phyloP scores from a whole-genome alignment of 2,329 filamentous ascomycete genomes.

The Corniculantispora saksenae region DNA sequence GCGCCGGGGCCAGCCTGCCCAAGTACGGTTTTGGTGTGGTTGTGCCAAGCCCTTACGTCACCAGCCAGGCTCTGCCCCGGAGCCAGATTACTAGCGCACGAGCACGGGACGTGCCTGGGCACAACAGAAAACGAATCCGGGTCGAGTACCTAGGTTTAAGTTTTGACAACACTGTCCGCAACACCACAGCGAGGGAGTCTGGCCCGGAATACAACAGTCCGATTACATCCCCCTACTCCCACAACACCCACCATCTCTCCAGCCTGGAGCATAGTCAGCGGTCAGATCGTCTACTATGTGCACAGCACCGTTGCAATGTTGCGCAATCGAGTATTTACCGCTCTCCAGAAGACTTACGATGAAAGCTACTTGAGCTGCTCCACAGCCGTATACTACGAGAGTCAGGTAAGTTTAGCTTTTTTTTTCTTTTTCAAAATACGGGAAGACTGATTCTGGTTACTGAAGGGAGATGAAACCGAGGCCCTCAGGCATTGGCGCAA shows the following conservation, averaged over 20 bases:
- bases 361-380: slow-evolving; percentile 94
- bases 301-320: slow-evolving; percentile 46
- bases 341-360: slow-evolving; percentile 95
- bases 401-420: slow-evolving; percentile 61
- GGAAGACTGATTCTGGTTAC: background rate
- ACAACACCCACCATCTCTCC: background rate
- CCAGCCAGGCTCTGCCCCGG: slow-evolving; percentile 10
- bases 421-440: background rate
- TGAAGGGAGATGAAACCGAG: slow-evolving; percentile 84
- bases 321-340: slow-evolving; percentile 60
- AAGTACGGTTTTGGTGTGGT: background rate
- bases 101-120: slow-evolving; percentile 20
- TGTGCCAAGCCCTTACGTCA: slow-evolving; percentile 21
- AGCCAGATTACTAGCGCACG: slow-evolving; percentile 13
- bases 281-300: slow-evolving; percentile 29
- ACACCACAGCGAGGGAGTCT: background rate
- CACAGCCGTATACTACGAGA: slow-evolving; percentile 94
- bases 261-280: slow-evolving; percentile 12
- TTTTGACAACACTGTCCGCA: slow-evolving; percentile 15
- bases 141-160: slow-evolving; percentile 16
- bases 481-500: slow-evolving; percentile 87
- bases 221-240: background rate
- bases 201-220: background rate
- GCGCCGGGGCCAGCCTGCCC: background rate
- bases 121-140: slow-evolving; percentile 20